Evolutionary conservation across 2,329 filamentous ascomycete species (phyloP), one percentile per base, ranked within the genome.

Genomic region (Fusarium poae): DNA sequence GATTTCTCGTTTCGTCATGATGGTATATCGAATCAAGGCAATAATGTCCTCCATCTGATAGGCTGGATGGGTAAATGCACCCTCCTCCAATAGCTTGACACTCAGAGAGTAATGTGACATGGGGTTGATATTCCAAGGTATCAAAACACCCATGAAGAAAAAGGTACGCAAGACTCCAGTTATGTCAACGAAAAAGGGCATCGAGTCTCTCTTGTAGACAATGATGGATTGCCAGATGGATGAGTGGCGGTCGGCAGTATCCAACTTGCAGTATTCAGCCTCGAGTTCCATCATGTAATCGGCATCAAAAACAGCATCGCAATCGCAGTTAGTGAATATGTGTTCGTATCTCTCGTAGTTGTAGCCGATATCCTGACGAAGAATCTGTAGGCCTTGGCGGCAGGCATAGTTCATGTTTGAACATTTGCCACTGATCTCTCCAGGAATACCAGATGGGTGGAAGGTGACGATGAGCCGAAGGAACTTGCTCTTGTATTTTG

Each of bases 181-280:
- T 6, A 72, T 72, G 13, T 72, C 70, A 3, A 72, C 70, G 53
- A 72, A 72, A 59, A 72, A 72, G 3, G 70, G 70, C 70, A 72
- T 72, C 0, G 70, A 71, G 32, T 72, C 57, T 25, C 70, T 65
- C 50, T 69, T 72, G 57, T 72, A 72, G 39, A 71, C 40, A 37
- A 72, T 67, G 49, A 72, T 70, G 27, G 70, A 72, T n/a, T 72
- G 70, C 70, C 70, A 72, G 51, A 72, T 72, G 29, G 70, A 72
- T 1, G 70, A 71, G 45, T 72, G 70, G 1, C 70, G 70, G 25
- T 72, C 70, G 3, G 48, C 30, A 9, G 27, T 18, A n/a, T 68
- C 54, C 2, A 68, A 50, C 35, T 68, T 68, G 20, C 29, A 46
- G 42, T 68, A 68, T 15, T 68, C 64, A 1, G 35, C 34, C 21